Evolutionary conservation across 805 yeast species (phyloP).

Genomic region (Kodamaea laetipori): DNA sequence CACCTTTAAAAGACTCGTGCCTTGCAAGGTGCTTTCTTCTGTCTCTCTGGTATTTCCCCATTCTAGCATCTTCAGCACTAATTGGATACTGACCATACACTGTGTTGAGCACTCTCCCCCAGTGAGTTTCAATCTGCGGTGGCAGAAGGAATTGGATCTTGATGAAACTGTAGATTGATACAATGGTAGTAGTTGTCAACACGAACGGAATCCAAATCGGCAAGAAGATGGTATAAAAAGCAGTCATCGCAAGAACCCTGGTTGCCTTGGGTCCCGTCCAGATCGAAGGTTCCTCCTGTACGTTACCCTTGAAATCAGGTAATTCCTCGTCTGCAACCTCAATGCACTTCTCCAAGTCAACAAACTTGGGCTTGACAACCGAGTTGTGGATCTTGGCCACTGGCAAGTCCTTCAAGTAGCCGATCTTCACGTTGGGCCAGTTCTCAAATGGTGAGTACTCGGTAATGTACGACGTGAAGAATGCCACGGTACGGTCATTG

Average conservation of each 20-base stretch:
- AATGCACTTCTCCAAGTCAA: constrained; percentile 47
- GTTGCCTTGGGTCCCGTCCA: constrained; percentile 32
- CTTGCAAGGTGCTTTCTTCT: constrained; percentile 27
- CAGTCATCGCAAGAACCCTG: constrained; percentile 26
- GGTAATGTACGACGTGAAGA: constrained; percentile 79
- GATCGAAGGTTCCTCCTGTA: constrained; percentile 42
- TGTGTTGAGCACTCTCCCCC: constrained; percentile 34
- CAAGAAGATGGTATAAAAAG: constrained; percentile 31
- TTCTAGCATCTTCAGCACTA: constrained; percentile 33
- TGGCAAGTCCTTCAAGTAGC: constrained; percentile 50
- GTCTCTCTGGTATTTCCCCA: constrained; percentile 33
- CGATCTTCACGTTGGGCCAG: constrained; percentile 49
- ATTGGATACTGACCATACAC: constrained; percentile 31
- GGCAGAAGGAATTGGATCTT: constrained; percentile 31
- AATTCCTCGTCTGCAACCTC: constrained; percentile 15
- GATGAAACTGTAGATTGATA: constrained; percentile 42
- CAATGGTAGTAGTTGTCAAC: constrained; percentile 35
- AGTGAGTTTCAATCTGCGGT: constrained; percentile 31
- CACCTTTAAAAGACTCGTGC: constrained; percentile 43
- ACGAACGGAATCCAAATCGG: constrained; percentile 57
- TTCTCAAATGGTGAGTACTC: constrained; percentile 71
- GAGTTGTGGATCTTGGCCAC: constrained; percentile 39
- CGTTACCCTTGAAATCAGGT: constrained; percentile 23
- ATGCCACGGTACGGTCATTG: constrained; percentile 86
- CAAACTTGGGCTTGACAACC: constrained; percentile 48